Conservation (phyloP, 2,329 filamentous ascomycete species). For the Apiospora pterosperma region DNA sequence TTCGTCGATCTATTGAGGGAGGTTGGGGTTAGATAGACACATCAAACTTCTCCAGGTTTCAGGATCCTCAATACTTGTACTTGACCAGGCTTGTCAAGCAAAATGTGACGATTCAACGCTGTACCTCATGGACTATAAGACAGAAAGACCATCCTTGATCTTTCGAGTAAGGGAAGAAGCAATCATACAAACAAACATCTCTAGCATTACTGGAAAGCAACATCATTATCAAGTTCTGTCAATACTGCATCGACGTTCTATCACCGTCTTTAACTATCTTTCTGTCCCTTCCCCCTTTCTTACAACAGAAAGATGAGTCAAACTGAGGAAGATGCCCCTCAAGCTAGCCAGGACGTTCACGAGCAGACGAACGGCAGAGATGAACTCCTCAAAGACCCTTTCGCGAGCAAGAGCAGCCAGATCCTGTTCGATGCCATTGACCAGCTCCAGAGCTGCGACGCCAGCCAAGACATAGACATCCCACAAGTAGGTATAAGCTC, state of each 20-base stretch:
- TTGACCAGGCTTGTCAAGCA: background rate
- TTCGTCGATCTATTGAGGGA: background rate
- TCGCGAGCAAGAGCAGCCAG: constrained; percentile 30
- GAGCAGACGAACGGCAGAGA: background rate
- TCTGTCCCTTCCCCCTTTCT: background rate
- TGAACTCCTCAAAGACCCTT: constrained; percentile 23
- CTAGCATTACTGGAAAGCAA: background rate
- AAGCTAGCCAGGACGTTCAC: background rate
- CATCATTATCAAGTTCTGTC: background rate
- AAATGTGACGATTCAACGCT: too few species aligned
- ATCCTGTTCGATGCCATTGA: constrained; percentile 35
- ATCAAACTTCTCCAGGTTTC: background rate
- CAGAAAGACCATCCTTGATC: background rate
- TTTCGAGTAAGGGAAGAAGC: background rate
- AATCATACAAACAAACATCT: background rate
- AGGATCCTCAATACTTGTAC: background rate
- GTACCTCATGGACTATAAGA: background rate
- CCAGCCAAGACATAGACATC: constrained; percentile 25
- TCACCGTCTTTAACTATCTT: too few species aligned
- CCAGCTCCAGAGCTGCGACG: constrained; percentile 28
- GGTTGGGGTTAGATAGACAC: background rate
- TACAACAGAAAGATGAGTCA: background rate
- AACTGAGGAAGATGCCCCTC: background rate
- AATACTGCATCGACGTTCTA: background rate
- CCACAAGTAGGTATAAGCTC: constrained; percentile 36